Evolutionary conservation across 2,329 filamentous ascomycete species (phyloP).

Genomic region (Diaporthe vaccinii): DNA sequence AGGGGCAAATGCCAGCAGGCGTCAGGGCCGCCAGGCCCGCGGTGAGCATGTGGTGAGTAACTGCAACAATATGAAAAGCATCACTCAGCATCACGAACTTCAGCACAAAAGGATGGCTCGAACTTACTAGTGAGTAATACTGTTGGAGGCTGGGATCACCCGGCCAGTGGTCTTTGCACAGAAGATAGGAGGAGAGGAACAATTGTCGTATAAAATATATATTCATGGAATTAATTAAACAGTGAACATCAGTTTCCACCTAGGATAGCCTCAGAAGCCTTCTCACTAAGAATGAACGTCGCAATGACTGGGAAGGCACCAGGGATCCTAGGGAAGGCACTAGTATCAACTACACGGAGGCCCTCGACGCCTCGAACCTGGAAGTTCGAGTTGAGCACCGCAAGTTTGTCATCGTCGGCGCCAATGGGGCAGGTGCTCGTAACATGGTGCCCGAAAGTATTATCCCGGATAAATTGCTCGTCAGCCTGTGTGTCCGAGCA

Average conservation of each 20-base stretch:
- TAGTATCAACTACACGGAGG: conserved; percentile 38
- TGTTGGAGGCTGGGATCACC: too few species aligned
- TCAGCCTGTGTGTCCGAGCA: background rate
- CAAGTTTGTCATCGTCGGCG: conserved; percentile 10
- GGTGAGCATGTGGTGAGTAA: too few species aligned
- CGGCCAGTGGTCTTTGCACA: background rate
- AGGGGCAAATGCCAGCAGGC: too few species aligned
- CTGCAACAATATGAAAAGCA: too few species aligned
- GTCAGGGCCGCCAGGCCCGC: too few species aligned
- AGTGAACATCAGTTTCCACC: background rate
- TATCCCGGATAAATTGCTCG: conserved; percentile 15
- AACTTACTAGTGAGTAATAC: background rate
- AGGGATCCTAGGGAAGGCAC: conserved; percentile 30
- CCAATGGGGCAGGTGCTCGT: conserved; percentile 30
- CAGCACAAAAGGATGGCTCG: rapidly evolving
- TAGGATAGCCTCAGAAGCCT: conserved; percentile 11
- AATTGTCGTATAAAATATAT: background rate
- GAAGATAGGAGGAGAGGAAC: background rate
- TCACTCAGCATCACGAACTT: background rate
- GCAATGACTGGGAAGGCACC: conserved; percentile 14
- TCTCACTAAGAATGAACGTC: conserved; percentile 19
- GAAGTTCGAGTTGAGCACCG: conserved; percentile 19
- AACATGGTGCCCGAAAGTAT: conserved; percentile 27
- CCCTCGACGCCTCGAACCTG: conserved; percentile 53
- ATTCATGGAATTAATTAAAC: background rate